Conservation (phyloP, 176 grass and related monocot species). For the Secale cereale region DNA sequence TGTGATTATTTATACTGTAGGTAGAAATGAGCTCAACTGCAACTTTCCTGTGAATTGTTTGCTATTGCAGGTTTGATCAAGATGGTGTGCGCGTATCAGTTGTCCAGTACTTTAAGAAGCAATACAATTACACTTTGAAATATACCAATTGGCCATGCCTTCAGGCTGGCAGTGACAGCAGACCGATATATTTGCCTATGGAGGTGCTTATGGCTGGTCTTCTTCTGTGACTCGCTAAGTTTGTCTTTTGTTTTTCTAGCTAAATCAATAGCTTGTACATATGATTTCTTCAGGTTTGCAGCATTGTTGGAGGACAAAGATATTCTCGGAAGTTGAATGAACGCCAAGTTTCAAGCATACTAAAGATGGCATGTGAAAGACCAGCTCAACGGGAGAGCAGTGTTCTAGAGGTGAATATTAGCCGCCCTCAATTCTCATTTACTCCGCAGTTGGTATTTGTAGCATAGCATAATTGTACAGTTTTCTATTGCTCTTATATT, state of each 20-base stretch:
- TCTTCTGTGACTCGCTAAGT: neutral
- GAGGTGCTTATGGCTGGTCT: constrained; percentile 41
- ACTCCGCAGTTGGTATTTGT: neutral
- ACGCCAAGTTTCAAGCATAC: constrained; percentile 47
- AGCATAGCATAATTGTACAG: neutral
- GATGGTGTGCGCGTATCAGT: constrained; percentile 40
- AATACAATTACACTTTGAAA: constrained; percentile 41
- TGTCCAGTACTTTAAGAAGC: constrained; percentile 58
- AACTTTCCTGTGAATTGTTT: neutral
- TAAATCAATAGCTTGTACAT: neutral
- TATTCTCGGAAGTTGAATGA: constrained; percentile 67
- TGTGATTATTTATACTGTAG: neutral
- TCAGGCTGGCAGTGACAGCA: constrained; percentile 58
- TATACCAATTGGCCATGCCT: constrained; percentile 67
- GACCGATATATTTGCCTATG: constrained; percentile 62
- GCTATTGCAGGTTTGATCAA: constrained; percentile 57
- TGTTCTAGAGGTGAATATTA: constrained; percentile 43
- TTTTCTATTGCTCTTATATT: neutral
- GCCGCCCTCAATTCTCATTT: neutral
- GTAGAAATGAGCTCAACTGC: no score
- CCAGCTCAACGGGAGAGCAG: constrained; percentile 45
- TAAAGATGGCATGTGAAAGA: constrained; percentile 55
- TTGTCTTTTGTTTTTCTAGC: neutral
- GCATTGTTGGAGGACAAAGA: constrained; percentile 60
- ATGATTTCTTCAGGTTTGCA: constrained; percentile 50